These are phyloP conservation scores for Rachicladosporium sp. DNA, from an alignment of 2,329 filamentous ascomycete genomes.

Conservation along the genomic window DNA sequence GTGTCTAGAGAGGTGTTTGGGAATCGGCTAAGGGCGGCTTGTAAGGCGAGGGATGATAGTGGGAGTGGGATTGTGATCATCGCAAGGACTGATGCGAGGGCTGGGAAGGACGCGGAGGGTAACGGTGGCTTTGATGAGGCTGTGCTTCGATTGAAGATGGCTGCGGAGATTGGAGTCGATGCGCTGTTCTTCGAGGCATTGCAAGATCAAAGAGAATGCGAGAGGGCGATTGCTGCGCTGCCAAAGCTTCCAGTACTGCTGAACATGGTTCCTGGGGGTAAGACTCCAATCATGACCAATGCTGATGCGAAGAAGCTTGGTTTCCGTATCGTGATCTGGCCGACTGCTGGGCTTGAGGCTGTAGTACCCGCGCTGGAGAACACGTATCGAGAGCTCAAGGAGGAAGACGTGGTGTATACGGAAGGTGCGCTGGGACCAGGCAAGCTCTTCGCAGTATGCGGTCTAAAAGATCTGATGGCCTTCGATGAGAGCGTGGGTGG, in stretches of 20 bases:
- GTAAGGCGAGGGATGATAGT: slow-evolving; percentile 33
- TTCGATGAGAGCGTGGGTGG: slow-evolving; percentile 38
- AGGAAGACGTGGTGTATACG: slow-evolving; percentile 27
- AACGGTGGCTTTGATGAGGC: slow-evolving; percentile 44
- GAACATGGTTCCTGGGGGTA: slow-evolving; percentile 44
- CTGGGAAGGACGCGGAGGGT: slow-evolving; percentile 15
- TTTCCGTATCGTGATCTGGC: slow-evolving; percentile 46
- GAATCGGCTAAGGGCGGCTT: slow-evolving; percentile 43
- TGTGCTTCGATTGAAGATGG: slow-evolving; percentile 36
- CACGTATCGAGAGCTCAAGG: slow-evolving; percentile 20
- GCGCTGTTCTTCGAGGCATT: slow-evolving; percentile 48
- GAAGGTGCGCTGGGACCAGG: slow-evolving; percentile 30
- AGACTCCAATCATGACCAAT: slow-evolving; percentile 39
- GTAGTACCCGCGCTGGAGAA: slow-evolving; percentile 22
- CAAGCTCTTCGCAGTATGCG: slow-evolving; percentile 41
- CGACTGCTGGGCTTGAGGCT: slow-evolving; percentile 37
- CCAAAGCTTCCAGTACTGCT: slow-evolving; percentile 39
- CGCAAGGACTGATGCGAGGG: slow-evolving; percentile 48
- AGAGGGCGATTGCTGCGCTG: slow-evolving; percentile 34
- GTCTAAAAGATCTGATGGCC: slow-evolving; percentile 38
- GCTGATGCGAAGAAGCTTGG: slow-evolving; percentile 42
- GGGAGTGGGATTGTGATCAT: slow-evolving; percentile 49
- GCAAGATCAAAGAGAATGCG: slow-evolving; percentile 36
- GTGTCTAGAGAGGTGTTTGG: slow-evolving; percentile 38
- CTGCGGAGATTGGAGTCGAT: slow-evolving; percentile 43